These are phyloP conservation scores for Neopestalotiopsis sp. DNA, from an alignment of 2,329 filamentous ascomycete genomes.

Conservation along the genomic window DNA sequence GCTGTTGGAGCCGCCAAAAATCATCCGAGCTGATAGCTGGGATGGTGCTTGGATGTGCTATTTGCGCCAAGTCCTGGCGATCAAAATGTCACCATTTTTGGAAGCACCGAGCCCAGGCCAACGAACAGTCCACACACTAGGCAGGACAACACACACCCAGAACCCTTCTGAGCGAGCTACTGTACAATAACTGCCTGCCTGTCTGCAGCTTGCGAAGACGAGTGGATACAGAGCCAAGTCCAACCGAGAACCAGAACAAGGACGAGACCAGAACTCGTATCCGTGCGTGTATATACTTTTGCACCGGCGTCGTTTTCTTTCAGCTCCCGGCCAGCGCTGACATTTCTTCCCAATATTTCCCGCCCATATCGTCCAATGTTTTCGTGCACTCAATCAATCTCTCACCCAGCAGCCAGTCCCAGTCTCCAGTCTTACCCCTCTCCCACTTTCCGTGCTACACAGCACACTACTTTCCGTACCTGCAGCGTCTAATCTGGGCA, in stretches of 20 bases:
- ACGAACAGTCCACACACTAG: background rate
- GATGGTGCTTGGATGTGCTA: background rate
- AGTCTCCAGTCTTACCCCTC: background rate
- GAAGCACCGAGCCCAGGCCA: background rate
- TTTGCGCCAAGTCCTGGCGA: background rate
- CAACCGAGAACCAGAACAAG: background rate
- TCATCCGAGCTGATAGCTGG: background rate
- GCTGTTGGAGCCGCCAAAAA: background rate
- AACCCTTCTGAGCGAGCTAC: too few species aligned
- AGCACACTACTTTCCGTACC: background rate
- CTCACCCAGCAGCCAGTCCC: too few species aligned
- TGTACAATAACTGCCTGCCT: too few species aligned
- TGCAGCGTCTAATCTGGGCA: background rate
- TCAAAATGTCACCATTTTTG: background rate
- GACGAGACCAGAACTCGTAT: background rate
- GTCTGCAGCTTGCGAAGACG: background rate
- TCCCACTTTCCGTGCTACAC: background rate
- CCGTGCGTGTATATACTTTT: constrained; percentile 1
- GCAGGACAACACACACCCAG: too few species aligned
- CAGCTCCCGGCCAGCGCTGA: background rate
- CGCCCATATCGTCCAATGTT: too few species aligned
- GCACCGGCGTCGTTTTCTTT: background rate
- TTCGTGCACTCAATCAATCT: too few species aligned
- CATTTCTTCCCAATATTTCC: background rate
- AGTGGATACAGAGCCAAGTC: background rate